Conservation (phyloP, 345 rosid genomes). For the Eutrema japonicum region DNA sequence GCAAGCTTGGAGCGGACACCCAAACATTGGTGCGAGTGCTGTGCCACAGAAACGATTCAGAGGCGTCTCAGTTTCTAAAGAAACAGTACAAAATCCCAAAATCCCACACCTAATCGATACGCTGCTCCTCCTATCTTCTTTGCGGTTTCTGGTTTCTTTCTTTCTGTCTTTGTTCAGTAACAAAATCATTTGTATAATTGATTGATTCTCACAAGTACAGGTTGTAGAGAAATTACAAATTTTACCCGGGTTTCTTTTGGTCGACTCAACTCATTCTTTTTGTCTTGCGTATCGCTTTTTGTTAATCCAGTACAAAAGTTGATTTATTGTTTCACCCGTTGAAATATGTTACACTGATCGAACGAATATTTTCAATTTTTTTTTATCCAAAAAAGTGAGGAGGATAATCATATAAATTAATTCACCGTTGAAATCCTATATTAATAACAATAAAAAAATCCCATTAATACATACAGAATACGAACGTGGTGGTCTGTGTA, state of each 20-base stretch:
- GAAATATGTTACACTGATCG: background rate
- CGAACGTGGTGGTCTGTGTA: constrained; percentile 19
- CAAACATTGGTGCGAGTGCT: constrained; percentile 77
- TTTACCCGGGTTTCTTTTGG: constrained; percentile 7
- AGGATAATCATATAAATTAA: background rate
- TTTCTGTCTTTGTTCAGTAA: background rate
- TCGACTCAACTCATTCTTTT: background rate
- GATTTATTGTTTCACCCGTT: background rate
- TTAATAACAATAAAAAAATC: background rate
- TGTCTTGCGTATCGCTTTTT: background rate
- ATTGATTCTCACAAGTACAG: constrained; percentile 32
- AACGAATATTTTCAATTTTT: background rate
- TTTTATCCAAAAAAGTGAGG: background rate
- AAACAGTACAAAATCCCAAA: constrained; percentile 93
- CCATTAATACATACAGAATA: constrained; percentile 1
- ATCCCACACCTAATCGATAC: constrained; percentile 45
- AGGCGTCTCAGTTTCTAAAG: constrained; percentile 89
- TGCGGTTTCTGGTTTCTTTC: constrained; percentile 8
- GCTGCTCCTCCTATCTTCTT: background rate
- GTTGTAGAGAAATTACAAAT: constrained; percentile 9
- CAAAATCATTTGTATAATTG: constrained; percentile 26
- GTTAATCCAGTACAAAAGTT: background rate
- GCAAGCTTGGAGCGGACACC: constrained; percentile 79
- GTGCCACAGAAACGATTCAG: constrained; percentile 88
- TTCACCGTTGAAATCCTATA: constrained; percentile 11